Base-by-base conservation (phyloP, 805 yeast genomes). In the Candida lessepsii region DNA sequence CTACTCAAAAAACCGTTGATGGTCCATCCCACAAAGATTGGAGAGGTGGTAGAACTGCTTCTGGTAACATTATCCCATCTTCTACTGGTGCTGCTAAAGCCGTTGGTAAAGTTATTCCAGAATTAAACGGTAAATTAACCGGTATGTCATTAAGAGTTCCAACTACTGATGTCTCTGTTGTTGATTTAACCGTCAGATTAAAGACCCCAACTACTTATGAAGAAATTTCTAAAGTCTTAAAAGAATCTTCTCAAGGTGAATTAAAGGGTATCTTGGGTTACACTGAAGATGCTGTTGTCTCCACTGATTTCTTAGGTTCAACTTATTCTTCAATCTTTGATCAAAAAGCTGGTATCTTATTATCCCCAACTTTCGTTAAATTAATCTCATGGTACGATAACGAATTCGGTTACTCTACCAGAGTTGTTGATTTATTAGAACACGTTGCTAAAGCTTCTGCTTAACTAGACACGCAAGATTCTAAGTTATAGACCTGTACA, bases 71-170 rank as follows among this genome's bases (percentile, higher is more conserved):
- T 69, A 88, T 88, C 56, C 96, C 96, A 63, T 86, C 95, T 29
- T 85, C 96, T 50, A 88, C 96, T 50, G 96, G 96, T 81, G 96
- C 96, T 60, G 96, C 96, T 62, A 88, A 88, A 83, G 96, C 96
- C 53, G 96, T 88, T 58, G 96, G 96, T 69, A 86, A 86, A 80
- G 96, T 88, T 58, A 83, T 88, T 60, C 96, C 96, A 53, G 83
- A 76, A 60, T 79, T 88, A 60, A 82, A 83, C 73, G 96, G 96
- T 63, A 87, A 86, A 76, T 83, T 88, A 69, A 88, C 96, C 53
- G 96, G 96, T 77, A 76, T 87, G 81, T 81, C 96, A 49, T 75
- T 88, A 73, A 85, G 96, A 75, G 96, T 88, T 49, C 96, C 96
- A 69, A 88, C 96, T 64, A 80, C 80, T 53, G 95, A 88, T 65